Base-by-base conservation (phyloP, 1,139 yeast genomes). In the Wickerhamomyces sp. region DNA sequence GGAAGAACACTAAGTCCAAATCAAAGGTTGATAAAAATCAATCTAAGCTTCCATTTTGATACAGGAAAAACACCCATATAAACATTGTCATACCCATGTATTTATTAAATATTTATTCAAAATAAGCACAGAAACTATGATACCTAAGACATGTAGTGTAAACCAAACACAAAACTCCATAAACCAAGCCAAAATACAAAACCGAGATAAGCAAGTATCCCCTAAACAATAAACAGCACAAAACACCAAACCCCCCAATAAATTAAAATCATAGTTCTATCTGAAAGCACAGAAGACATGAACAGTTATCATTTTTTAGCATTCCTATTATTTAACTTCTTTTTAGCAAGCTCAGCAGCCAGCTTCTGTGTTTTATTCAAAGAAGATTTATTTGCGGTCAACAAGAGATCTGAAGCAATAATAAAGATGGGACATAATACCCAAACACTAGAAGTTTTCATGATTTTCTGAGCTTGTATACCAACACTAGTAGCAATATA, bases 31-130 rank as follows among this genome's bases (percentile, higher is more conserved):
- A 39, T 23, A 55, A 55, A 30, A 50, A 52, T 6, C 63, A 60
- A 40, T 53, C 61, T 5, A 52, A 37, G 38, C 42, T 60, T n/a
- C 61, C 62, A 3, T 59, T 58, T 40, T 52, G 39, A 45, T 18
- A 18, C 23, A 5, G 10, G n/a, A 18, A 39, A 11, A n/a, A 29
- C 6, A 18, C 11, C 27, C 18, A 27, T 8, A 31, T 10, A 15
- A 11, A 13, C 15, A 7, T 14, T 10, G 15, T 14, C 5, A 27
- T 27, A 13, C 7, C 13, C n/a, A 27, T 36, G 13, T 36, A 36
- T 42, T 34, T 37, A 13, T 41, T 32, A n/a, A 13, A 11, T 6
- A 30, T 14, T 39, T 18, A 7, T 26, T 8, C 36, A 11, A 7
- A 35, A 36, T 30, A 37, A 15, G 30, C 34, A 18, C 7, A 11